Base-by-base conservation (phyloP, 371 early-diverging fungal genomes). In the Lichtheimia corymbifera region DNA sequence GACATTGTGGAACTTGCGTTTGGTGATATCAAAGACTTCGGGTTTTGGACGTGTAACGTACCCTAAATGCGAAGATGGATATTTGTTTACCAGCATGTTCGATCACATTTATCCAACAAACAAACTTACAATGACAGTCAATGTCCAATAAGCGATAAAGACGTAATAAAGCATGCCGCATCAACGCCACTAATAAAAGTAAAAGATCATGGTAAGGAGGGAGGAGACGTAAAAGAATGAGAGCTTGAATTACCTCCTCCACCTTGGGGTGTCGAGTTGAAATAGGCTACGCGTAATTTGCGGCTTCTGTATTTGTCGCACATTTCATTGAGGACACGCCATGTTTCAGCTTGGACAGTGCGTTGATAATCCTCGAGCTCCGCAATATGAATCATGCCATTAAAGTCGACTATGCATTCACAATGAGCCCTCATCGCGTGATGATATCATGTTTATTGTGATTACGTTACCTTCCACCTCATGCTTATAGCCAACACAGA, bases 251-350 rank as follows among this genome's bases (percentile, higher is more conserved):
- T 71, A 85, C 85, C 85, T 28, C 95, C 95, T 40, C 95, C 95
- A 41, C 95, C 95, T 72, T 92, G 93, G 41, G 92, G 89, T 2
- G 95, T 95, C 4, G 93, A 90, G 68, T 88, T 92, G 72, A 94
- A 91, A 66, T 83, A 94, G n/a, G 86, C 71, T n/a, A 91, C 79
- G 47, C 71, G 73, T 18, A 90, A 62, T n/a, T 83, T 76, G 52
- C 78, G 83, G 12, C 73, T 65, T 51, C 73, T 81, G 65, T 82
- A 77, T 56, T 76, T 67, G 9, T 73, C 55, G 14, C 75, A 74
- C 60, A 90, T 74, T 61, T 75, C 69, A 15, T 71, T 65, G 47
- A 88, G 72, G 6, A 82, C 77, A 53, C 79, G 72, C 89, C 85
- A 92, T 7, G 86, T 86, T 43, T 84, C 78, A 45, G 76, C 62